Conservation (phyloP, 169 alveolate species). For the Plasmodium billcollinsi region DNA sequence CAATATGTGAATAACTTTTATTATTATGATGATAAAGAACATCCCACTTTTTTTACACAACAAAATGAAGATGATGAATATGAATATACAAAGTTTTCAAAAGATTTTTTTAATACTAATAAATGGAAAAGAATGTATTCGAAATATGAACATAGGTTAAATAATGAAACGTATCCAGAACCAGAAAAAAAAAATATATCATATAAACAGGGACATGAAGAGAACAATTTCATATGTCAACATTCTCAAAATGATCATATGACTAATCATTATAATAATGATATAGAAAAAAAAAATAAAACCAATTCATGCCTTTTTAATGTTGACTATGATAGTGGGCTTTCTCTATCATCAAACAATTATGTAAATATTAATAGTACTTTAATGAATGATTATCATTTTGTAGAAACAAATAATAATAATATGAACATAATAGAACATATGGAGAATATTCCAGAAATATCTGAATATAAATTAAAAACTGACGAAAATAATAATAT, state of each 20-base stretch:
- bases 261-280: too few relatives aligned
- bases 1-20: constrained; percentile 19
- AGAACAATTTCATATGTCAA: too few relatives aligned
- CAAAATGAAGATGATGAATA: constrained; percentile 26
- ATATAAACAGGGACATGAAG: background rate
- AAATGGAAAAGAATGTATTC: constrained; percentile 45
- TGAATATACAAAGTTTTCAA: constrained; percentile 20
- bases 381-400: too few relatives aligned
- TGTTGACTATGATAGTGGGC: too few relatives aligned
- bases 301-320: too few relatives aligned
- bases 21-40: constrained; percentile 16
- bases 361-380: too few relatives aligned
- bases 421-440: background rate
- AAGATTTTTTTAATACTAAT: constrained; percentile 7
- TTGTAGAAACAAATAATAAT: too few relatives aligned
- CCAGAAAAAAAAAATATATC: background rate
- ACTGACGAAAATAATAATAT: background rate
- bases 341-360: too few relatives aligned
- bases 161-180: background rate
- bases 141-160: background rate
- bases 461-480: background rate
- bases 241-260: too few relatives aligned
- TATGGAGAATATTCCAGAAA: background rate
- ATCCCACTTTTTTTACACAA: background rate
- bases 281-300: too few relatives aligned